Base-by-base conservation (phyloP, 2,329 filamentous ascomycete species). In the Venturia effusa region DNA sequence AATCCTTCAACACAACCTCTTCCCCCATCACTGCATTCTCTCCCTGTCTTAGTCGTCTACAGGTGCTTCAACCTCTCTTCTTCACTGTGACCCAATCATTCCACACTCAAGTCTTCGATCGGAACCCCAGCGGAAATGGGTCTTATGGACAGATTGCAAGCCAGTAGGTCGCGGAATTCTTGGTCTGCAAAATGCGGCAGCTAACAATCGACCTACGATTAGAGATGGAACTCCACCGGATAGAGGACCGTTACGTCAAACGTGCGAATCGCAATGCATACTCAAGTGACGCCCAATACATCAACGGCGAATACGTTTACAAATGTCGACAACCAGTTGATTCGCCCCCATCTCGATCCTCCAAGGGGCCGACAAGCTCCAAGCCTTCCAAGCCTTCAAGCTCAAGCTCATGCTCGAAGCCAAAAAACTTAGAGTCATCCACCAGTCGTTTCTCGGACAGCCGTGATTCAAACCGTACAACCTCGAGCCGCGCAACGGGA, bases 261-360 rank as follows among this genome's bases (percentile, higher is more conserved):
- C 88, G 91, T 74, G 91, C 93, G 71, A 90, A 93, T 70, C 90
- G 93, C 74, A 92, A 87, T 63, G 94, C 90, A 66, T 96, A 96
- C 75, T 86, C 89, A 72, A 92, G 89, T 72, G 92, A 90, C 71
- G 93, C 92, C 37, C 84, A 90, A 74, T 97, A 97, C 76, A 89
- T 97, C 68, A 90, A 97, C 74, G 94, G 92, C 77, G 93, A 97
- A 80, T 97, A 97, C 79, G 82, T 96, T 75, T 95, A 92, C 81
- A 74, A 40, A n/a, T 27, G 37, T 32, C 57, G 51, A 27, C 27
- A 61, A 22, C 27, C 59, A 43, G 30, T 62, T 61, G 73, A 64
- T 66, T 74, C 71, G 76, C 74, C 71, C 74, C 71, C 66, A 74
- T 73, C 70, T 75, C 74, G 37, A 75, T 73, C 62, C 72, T 73